Conservation (phyloP, 2,329 filamentous ascomycete species). For the Pezicula radicicola region DNA sequence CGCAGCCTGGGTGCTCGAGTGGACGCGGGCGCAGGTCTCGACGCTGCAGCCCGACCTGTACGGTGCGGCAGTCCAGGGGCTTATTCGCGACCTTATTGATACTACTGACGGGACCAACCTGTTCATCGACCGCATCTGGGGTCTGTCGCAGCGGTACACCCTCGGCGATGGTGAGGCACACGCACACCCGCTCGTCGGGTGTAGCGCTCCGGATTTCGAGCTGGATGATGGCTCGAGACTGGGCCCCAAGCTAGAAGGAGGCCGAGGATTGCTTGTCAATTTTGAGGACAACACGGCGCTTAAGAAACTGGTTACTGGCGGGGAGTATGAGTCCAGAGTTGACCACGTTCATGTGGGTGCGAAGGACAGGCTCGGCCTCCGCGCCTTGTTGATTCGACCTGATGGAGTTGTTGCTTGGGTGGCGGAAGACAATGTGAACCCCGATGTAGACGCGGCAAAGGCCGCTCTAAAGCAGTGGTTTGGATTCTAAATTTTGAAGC, state of each 20-base stretch:
- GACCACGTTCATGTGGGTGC: background rate
- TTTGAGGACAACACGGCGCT: background rate
- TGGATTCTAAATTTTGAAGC: background rate
- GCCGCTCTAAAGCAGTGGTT: background rate
- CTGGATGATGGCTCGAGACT: background rate
- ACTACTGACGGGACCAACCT: conserved; percentile 28
- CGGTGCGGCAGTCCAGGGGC: conserved; percentile 22
- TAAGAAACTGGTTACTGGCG: background rate
- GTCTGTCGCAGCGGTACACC: conserved; percentile 30
- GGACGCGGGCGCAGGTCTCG: conserved; percentile 34
- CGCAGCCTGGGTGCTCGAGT: conserved; percentile 31
- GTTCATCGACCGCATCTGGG: conserved; percentile 31
- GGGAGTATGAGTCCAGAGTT: background rate
- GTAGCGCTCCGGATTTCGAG: conserved; percentile 24
- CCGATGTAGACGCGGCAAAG: background rate
- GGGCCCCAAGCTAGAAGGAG: background rate
- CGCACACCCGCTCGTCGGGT: conserved; percentile 30
- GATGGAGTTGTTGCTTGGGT: background rate
- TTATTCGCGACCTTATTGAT: conserved; percentile 25
- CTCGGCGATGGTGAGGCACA: conserved; percentile 15
- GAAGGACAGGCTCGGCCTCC: background rate
- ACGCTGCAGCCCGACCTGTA: conserved; percentile 27
- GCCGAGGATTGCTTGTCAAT: background rate
- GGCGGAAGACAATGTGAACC: background rate
- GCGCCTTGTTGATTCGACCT: background rate